Conservation (phyloP, 2,329 filamentous ascomycete species). For the Bipolaris zeicola region DNA sequence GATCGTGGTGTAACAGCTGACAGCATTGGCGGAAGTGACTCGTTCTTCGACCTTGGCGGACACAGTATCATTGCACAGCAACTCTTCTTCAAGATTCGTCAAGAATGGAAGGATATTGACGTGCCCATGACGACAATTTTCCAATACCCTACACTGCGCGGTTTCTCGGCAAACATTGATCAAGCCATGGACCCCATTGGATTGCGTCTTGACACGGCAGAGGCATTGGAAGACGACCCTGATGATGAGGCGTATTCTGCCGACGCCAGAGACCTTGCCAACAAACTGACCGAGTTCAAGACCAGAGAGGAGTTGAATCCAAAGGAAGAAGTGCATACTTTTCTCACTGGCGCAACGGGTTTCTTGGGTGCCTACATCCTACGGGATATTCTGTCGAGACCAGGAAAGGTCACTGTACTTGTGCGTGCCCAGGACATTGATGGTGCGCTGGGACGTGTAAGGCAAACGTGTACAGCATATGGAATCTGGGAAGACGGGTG, state of each 20-base stretch:
- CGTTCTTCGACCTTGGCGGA: constrained; percentile 81
- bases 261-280: constrained; percentile 59
- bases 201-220: constrained; percentile 50
- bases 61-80: constrained; percentile 82
- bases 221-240: constrained; percentile 52
- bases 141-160: constrained; percentile 66
- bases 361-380: constrained; percentile 86
- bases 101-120: constrained; percentile 66
- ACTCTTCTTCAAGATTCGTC: constrained; percentile 73
- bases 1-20: constrained; percentile 66
- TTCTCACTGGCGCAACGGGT: constrained; percentile 88
- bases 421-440: constrained; percentile 71
- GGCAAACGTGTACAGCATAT: constrained; percentile 73
- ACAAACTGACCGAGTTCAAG: constrained; percentile 52
- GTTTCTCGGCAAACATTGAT: constrained; percentile 60
- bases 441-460: constrained; percentile 68
- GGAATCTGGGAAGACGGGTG: constrained; percentile 77
- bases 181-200: constrained; percentile 56
- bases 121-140: constrained; percentile 75
- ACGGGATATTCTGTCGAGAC: constrained; percentile 71
- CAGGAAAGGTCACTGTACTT: constrained; percentile 71
- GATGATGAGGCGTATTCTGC: constrained; percentile 60
- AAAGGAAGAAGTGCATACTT: constrained; percentile 62
- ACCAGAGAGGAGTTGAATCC: constrained; percentile 49
- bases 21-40: constrained; percentile 66